phyloP scores from a whole-genome alignment of 345 rosid genomes.

The Stellera chamaejasme region DNA sequence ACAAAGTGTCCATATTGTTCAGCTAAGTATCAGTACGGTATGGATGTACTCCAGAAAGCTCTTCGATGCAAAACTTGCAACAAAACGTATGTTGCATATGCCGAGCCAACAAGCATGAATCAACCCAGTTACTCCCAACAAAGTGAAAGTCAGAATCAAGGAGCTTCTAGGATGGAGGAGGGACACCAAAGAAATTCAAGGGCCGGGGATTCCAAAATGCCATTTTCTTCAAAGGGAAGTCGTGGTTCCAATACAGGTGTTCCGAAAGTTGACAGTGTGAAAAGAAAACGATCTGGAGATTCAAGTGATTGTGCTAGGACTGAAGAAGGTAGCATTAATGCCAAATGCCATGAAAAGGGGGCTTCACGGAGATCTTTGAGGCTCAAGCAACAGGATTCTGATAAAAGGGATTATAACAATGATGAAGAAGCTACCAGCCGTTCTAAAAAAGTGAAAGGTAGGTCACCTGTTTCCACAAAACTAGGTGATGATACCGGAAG shows the following conservation, averaged over 20 bases:
- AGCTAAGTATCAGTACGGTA: constrained; percentile 29
- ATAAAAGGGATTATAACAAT: constrained; percentile 46
- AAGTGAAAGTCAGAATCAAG: constrained; percentile 30
- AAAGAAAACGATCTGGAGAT: constrained; percentile 28
- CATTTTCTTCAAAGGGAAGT: constrained; percentile 16
- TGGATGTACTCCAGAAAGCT: constrained; percentile 19
- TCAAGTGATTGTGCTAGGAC: constrained; percentile 43
- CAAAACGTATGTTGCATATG: constrained; percentile 38
- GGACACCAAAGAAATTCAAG: constrained; percentile 23
- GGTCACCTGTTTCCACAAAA: constrained; percentile 12
- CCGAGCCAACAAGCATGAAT: constrained; percentile 15
- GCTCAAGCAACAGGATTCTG: constrained; percentile 48
- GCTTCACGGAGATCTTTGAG: constrained; percentile 49
- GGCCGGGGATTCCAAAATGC: constrained; percentile 19
- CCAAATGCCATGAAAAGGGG: constrained; percentile 22
- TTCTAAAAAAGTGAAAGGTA: constrained; percentile 25
- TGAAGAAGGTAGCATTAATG: constrained; percentile 27
- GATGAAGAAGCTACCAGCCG: constrained; percentile 32
- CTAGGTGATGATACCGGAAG: constrained; percentile 13
- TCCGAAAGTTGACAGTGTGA: constrained; percentile 32
- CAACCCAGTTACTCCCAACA: constrained; percentile 29
- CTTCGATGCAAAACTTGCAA: constrained; percentile 41
- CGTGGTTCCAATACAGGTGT: constrained; percentile 14
- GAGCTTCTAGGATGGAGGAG: constrained; percentile 30
- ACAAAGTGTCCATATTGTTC: constrained; percentile 57